Evolutionary conservation across 2,329 filamentous ascomycete species (phyloP).

Genomic region (Scleromitrula shiraiana): DNA sequence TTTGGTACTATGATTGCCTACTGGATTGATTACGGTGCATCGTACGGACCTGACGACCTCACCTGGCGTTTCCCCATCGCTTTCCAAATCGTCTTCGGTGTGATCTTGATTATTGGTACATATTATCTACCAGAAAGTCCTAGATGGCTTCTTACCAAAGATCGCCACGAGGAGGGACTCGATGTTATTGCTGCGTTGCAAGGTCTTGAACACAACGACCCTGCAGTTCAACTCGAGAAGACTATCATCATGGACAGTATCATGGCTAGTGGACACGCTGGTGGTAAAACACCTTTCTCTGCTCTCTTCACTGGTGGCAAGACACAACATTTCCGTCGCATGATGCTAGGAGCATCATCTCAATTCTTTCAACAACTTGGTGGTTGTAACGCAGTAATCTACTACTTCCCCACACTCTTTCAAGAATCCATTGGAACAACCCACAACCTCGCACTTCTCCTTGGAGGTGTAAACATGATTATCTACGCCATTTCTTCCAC

Average conservation of each 20-base stretch:
- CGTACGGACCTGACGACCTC: slow-evolving; percentile 72
- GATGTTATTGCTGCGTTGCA: slow-evolving; percentile 95
- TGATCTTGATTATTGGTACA: slow-evolving; percentile 72
- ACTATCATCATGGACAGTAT: slow-evolving; percentile 33
- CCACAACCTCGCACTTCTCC: slow-evolving; percentile 42
- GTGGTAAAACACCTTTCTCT: slow-evolving; percentile 29
- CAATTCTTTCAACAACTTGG: slow-evolving; percentile 47
- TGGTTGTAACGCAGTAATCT: slow-evolving; percentile 38
- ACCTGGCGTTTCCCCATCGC: slow-evolving; percentile 86
- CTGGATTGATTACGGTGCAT: slow-evolving; percentile 97
- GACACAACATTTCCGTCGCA: slow-evolving; percentile 46
- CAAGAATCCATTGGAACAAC: slow-evolving; percentile 38
- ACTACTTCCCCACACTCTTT: slow-evolving; percentile 45
- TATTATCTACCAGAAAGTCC: slow-evolving; percentile 93
- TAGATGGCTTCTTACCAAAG: slow-evolving; percentile 91
- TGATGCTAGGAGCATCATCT: slow-evolving; percentile 41
- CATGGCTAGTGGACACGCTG: slow-evolving; percentile 28
- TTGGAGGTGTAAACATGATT: slow-evolving; percentile 49
- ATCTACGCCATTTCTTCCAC: slow-evolving; percentile 47
- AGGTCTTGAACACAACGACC: slow-evolving; percentile 47
- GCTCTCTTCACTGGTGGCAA: slow-evolving; percentile 44
- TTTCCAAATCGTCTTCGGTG: slow-evolving; percentile 90
- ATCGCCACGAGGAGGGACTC: slow-evolving; percentile 95
- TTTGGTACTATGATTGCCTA: slow-evolving; percentile 74
- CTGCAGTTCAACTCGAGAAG: slow-evolving; percentile 28